Evolutionary conservation across 148 eudicot genomes (phyloP).

Genomic region (Nepenthes gracilis): DNA sequence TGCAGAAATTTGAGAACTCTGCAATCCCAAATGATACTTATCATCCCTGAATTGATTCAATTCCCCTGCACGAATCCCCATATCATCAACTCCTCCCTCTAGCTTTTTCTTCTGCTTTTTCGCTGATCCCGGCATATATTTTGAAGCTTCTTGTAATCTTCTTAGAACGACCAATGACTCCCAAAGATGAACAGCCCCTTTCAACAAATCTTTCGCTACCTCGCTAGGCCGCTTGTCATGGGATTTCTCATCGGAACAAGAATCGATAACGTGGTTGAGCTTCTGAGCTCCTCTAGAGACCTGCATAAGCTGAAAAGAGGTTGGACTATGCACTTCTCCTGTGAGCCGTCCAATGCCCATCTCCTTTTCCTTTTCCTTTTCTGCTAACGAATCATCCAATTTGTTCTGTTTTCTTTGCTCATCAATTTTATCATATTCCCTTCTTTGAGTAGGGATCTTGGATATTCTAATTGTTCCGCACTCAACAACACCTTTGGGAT

Average conservation of each 20-base stretch:
- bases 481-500: constrained; percentile 77
- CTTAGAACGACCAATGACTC: constrained; percentile 65
- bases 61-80: constrained; percentile 16
- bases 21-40: constrained; percentile 13
- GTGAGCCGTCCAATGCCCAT: constrained; percentile 21
- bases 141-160: constrained; percentile 47
- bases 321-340: constrained; percentile 19
- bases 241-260: constrained; percentile 30
- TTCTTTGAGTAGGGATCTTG: constrained; percentile 26
- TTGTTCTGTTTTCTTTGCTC: constrained; percentile 12
- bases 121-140: constrained; percentile 21
- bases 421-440: constrained; percentile 14
- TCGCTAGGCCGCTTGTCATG: constrained; percentile 21
- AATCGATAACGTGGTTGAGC: constrained; percentile 42
- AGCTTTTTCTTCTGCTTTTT: constrained; percentile 34
- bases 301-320: constrained; percentile 34
- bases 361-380: constrained; percentile 25
- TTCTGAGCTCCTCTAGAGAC: constrained; percentile 41
- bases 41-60: constrained; percentile 16
- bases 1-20: constrained; percentile 19
- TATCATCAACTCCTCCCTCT: constrained; percentile 14
- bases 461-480: constrained; percentile 53
- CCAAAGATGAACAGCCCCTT: constrained; percentile 68
- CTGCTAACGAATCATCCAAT: constrained; percentile 9
- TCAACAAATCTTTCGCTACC: constrained; percentile 56